phyloP scores from a whole-genome alignment of 2,329 filamentous ascomycete genomes.

The Pseudocercospora musae region DNA sequence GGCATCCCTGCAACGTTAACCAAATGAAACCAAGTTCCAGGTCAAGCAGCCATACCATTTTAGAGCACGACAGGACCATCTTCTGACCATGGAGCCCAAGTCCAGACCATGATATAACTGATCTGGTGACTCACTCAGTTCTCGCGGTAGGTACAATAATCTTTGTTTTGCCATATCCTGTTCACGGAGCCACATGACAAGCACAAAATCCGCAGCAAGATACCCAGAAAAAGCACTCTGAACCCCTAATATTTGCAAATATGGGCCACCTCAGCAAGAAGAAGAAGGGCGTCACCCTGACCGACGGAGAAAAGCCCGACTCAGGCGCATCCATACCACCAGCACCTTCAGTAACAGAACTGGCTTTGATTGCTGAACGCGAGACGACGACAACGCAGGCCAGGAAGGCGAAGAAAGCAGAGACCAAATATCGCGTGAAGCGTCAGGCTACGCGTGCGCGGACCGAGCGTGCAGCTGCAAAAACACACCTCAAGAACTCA shows the following conservation, averaged over 20 bases:
- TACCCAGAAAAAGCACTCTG: neutral
- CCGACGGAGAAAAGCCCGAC: slow-evolving; percentile 1
- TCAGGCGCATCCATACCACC: slow-evolving; percentile 8
- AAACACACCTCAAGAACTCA: slow-evolving; percentile 15
- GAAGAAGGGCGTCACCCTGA: neutral
- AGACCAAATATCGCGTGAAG: slow-evolving; percentile 15
- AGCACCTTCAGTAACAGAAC: slow-evolving; percentile 17
- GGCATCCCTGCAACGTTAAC: neutral
- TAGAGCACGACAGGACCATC: neutral
- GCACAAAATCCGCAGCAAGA: neutral
- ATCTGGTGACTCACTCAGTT: neutral
- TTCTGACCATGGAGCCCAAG: neutral
- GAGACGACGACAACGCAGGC: slow-evolving; percentile 12
- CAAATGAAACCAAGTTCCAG: slow-evolving; percentile 2
- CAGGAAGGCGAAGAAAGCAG: slow-evolving; percentile 15
- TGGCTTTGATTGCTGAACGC: slow-evolving; percentile 14
- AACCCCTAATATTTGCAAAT: neutral
- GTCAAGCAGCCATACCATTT: neutral
- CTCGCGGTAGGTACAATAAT: neutral
- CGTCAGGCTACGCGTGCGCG: slow-evolving; percentile 13
- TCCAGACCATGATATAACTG: neutral
- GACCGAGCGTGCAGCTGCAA: slow-evolving; percentile 15
- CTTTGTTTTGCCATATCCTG: neutral
- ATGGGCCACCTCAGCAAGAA: slow-evolving; percentile 12
- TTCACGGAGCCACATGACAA: neutral